Conservation (phyloP, 2,329 filamentous ascomycete genomes). For the Fusarium buxicola region DNA sequence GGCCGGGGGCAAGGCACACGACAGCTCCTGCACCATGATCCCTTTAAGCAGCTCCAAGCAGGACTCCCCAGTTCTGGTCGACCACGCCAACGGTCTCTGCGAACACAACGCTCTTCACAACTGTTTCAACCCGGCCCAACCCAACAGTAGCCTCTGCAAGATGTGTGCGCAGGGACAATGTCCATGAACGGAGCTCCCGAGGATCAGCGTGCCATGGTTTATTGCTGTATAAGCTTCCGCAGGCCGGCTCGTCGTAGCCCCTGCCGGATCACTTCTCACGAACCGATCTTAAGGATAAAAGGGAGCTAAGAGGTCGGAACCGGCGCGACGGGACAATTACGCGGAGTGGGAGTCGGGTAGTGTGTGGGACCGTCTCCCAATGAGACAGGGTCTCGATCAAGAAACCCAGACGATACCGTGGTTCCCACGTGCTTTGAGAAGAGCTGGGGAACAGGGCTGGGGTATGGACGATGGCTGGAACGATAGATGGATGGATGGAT, state of each 20-base stretch:
- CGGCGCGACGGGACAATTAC: conserved; percentile 20
- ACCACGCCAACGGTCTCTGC: conserved; percentile 41
- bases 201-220: neutral
- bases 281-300: neutral
- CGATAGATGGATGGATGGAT: neutral
- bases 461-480: too few relatives aligned
- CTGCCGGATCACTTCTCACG: neutral
- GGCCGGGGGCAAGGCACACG: conserved; percentile 1
- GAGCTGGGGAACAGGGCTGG: conserved; percentile 1
- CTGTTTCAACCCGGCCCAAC: conserved; percentile 35
- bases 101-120: conserved; percentile 42
- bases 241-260: conserved; percentile 5
- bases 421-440: conserved; percentile 21
- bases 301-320: conserved; percentile 8
- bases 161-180: conserved; percentile 44
- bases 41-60: conserved; percentile 7
- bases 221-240: neutral
- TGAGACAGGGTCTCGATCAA: conserved; percentile 29
- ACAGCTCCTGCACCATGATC: conserved; percentile 7
- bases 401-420: conserved; percentile 13
- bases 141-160: conserved; percentile 37
- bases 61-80: conserved; percentile 23
- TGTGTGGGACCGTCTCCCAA: conserved; percentile 21
- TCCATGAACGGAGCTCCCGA: conserved; percentile 19
- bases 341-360: conserved; percentile 14